Evolutionary conservation across 179 eudicot genomes (phyloP).

Genomic region (Nepenthes alata): DNA sequence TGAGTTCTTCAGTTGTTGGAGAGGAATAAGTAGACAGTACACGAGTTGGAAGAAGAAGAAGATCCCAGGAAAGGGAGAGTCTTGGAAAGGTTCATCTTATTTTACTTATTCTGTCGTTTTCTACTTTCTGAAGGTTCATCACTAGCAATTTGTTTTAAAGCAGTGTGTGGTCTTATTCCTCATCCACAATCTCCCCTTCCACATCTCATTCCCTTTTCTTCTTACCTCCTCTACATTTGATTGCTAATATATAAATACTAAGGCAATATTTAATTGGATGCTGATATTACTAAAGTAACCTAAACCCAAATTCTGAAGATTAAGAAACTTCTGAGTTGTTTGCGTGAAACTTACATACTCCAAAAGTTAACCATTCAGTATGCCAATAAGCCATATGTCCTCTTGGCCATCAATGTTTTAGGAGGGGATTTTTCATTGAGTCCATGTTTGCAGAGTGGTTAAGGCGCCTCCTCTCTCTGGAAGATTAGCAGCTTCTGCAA

Average conservation of each 20-base stretch:
- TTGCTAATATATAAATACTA: background rate
- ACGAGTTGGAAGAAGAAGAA: slow-evolving; percentile 10
- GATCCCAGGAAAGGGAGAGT: slow-evolving; percentile 2
- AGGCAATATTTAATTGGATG: background rate
- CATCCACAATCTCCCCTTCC: slow-evolving; percentile 28
- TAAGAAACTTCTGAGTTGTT: too few species aligned
- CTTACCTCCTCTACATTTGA: background rate
- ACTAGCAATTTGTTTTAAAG: slow-evolving; percentile 11
- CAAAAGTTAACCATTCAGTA: too few species aligned
- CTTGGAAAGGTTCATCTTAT: slow-evolving; percentile 6
- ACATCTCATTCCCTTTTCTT: slow-evolving; percentile 2
- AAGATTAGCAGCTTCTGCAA: too few species aligned
- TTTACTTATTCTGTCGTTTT: slow-evolving; percentile 10
- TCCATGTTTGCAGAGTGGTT: too few species aligned
- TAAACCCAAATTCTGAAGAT: too few species aligned
- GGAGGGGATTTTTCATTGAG: too few species aligned
- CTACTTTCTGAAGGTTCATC: slow-evolving; percentile 20
- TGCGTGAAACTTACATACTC: too few species aligned
- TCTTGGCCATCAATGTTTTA: too few species aligned
- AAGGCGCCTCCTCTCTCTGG: too few species aligned
- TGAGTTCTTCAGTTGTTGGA: slow-evolving; percentile 7
- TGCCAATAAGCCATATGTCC: too few species aligned
- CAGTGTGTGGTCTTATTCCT: slow-evolving; percentile 37
- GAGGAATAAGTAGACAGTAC: background rate
- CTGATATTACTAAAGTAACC: too few species aligned